These are phyloP conservation scores for Acanthamoeba healyi DNA, from an alignment of 208 protist species.

Conservation along the genomic window DNA sequence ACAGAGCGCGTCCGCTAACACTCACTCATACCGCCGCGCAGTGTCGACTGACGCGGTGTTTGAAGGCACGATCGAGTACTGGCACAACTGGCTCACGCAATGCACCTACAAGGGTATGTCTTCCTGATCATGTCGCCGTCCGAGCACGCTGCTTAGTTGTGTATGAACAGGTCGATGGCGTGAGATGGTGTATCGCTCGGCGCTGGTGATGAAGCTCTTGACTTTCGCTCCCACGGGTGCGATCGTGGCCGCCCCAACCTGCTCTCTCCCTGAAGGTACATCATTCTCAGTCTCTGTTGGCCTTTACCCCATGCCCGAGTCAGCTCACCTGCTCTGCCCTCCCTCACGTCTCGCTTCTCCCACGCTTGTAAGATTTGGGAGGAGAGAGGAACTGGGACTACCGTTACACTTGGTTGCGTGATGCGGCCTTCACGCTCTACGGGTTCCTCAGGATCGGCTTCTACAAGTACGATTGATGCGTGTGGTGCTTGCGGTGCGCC, in stretches of 20 bases:
- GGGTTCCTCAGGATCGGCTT: conserved; percentile 87
- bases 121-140: too few relatives aligned
- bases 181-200: conserved; percentile 82
- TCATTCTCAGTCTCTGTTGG: neutral
- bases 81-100: conserved; percentile 84
- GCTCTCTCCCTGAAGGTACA: conserved; percentile 80
- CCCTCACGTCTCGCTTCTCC: too few relatives aligned
- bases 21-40: neutral
- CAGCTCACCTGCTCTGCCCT: too few relatives aligned
- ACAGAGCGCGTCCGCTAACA: neutral
- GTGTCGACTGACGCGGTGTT: conserved; percentile 70
- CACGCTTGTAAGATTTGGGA: conserved; percentile 79
- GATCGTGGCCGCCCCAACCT: conserved; percentile 83
- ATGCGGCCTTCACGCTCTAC: conserved; percentile 86
- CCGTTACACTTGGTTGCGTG: conserved; percentile 85
- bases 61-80: conserved; percentile 81
- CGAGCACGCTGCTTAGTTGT: neutral
- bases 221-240: conserved; percentile 84
- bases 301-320: too few relatives aligned
- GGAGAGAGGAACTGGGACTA: conserved; percentile 87
- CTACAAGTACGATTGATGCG: conserved; percentile 73
- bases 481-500: neutral
- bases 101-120: conserved; percentile 81
- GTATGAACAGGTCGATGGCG: conserved; percentile 77
- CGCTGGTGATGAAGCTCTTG: conserved; percentile 83